Evolutionary conservation across 345 rosid genomes (phyloP).

Genomic region (Eucalyptus victrix): DNA sequence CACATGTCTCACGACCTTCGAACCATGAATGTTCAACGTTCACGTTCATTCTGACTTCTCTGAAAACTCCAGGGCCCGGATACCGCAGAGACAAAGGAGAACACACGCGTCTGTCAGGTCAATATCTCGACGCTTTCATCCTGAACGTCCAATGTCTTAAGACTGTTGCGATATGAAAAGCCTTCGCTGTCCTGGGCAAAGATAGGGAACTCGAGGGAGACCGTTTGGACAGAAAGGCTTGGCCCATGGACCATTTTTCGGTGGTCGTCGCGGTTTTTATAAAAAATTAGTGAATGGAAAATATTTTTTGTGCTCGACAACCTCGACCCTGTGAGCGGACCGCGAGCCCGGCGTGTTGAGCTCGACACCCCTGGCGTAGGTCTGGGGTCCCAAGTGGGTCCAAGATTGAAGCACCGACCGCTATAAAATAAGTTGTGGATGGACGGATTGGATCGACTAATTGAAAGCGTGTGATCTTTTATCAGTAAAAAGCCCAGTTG

Average conservation of each 20-base stretch:
- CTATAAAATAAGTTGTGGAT: background rate
- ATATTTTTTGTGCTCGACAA: background rate
- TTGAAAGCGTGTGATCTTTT: background rate
- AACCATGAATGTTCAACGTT: background rate
- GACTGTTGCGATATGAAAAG: background rate
- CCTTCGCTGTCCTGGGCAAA: background rate
- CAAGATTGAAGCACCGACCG: background rate
- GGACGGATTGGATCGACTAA: background rate
- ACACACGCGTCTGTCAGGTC: background rate
- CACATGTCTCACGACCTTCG: background rate
- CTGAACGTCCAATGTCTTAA: background rate
- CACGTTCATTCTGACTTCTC: background rate
- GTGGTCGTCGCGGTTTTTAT: background rate
- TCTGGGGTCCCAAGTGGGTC: background rate
- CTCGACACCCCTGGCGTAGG: background rate
- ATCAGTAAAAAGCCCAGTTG: background rate
- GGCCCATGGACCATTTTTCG: background rate
- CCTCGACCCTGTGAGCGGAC: background rate
- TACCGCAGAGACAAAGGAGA: background rate
- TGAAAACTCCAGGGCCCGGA: background rate
- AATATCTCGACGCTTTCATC: background rate
- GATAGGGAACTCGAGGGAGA: background rate
- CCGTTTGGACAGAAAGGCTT: background rate
- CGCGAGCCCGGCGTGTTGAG: background rate
- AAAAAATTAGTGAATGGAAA: background rate